Conservation (phyloP, 345 rosid genomes). For the Linum lewisii region DNA sequence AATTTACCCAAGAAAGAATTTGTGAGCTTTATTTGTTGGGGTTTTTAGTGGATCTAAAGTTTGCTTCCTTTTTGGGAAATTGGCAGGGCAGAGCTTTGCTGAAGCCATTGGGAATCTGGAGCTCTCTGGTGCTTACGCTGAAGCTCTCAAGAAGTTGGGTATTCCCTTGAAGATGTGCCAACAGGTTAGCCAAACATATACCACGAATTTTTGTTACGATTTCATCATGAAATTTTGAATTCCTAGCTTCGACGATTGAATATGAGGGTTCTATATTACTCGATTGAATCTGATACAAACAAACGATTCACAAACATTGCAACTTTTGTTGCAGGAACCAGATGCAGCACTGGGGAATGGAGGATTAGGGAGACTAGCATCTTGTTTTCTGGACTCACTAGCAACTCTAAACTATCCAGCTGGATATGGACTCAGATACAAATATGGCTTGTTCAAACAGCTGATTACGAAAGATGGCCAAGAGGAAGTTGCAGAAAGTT, state of each 20-base stretch:
- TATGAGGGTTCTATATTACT: neutral
- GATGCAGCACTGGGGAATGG: neutral
- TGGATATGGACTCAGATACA: neutral
- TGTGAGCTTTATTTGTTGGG: no score
- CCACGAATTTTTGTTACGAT: no score
- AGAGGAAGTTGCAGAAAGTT: neutral
- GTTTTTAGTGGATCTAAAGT: no score
- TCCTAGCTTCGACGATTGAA: neutral
- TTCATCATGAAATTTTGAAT: neutral
- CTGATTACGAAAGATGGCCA: neutral
- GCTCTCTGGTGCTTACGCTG: neutral
- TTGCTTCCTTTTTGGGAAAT: no score
- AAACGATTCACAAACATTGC: neutral
- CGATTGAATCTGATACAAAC: no score
- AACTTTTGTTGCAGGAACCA: neutral
- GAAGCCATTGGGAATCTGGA: neutral
- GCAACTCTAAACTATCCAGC: neutral
- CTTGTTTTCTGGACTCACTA: neutral
- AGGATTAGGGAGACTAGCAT: neutral
- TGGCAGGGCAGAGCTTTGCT: constrained; percentile 22
- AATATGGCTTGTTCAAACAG: neutral
- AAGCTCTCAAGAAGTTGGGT: neutral
- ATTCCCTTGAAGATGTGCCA: neutral
- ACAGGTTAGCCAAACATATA: no score
- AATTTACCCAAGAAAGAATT: no score